Conservation (phyloP, 2,329 filamentous ascomycete species). For the Diatrype stigma region DNA sequence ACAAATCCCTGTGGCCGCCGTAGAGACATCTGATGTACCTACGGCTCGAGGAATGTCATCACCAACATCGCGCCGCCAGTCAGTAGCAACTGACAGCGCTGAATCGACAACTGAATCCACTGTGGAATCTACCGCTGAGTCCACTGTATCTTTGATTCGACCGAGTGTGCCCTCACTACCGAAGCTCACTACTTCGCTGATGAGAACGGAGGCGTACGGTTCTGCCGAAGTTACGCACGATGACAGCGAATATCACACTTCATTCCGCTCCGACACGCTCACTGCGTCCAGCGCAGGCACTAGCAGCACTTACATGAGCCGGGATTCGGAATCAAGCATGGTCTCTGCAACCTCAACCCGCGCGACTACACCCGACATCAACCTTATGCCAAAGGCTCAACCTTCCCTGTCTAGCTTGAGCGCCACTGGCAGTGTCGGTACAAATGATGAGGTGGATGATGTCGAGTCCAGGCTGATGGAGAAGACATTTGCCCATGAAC, state of each 20-base stretch:
- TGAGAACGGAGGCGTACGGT: conserved; percentile 45
- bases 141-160: conserved; percentile 45
- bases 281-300: conserved; percentile 74
- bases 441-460: conserved; percentile 74
- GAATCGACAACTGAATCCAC: conserved; percentile 42
- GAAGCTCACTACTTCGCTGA: conserved; percentile 49
- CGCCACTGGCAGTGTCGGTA: conserved; percentile 57
- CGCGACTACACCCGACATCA: conserved; percentile 77
- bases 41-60: conserved; percentile 26
- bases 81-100: conserved; percentile 36
- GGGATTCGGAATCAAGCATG: conserved; percentile 76
- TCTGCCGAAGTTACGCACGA: conserved; percentile 44
- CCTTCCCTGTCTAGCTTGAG: conserved; percentile 67
- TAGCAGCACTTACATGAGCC: conserved; percentile 72
- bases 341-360: conserved; percentile 80
- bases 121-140: conserved; percentile 38
- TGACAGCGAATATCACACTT: conserved; percentile 47
- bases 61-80: conserved; percentile 39
- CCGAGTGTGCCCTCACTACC: conserved; percentile 53
- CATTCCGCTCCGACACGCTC: conserved; percentile 63
- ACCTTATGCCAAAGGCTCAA: conserved; percentile 50
- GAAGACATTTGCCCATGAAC: conserved; percentile 85
- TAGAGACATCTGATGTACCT: conserved; percentile 19
- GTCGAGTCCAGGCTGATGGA: conserved; percentile 82
- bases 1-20: conserved; percentile 48